A percentile compares a stretch with the other conserved stretches of the same genome.
Evolutionary conservation across 1,284 basidiomycete genomes (phyloP).

Genomic region (Austropuccinia psidii): DNA sequence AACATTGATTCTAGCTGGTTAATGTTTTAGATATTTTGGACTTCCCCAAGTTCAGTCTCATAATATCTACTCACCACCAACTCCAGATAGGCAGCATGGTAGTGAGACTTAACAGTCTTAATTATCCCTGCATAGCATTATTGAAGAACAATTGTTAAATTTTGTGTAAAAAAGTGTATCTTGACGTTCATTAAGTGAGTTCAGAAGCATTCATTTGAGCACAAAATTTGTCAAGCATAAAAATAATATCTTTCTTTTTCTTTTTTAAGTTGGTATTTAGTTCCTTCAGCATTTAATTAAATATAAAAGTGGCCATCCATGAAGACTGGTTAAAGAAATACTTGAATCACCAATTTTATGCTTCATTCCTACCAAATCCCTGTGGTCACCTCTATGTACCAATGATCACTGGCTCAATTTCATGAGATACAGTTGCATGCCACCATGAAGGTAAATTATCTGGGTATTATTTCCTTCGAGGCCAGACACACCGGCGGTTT

Average conservation of each 20-base stretch:
- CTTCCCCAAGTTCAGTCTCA: too few species aligned
- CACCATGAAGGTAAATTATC: too few species aligned
- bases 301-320: too few species aligned
- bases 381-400: too few species aligned
- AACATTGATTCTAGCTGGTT: slow-evolving; percentile 47
- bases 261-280: too few species aligned
- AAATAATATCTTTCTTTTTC: slow-evolving; percentile 43
- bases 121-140: slow-evolving; percentile 48
- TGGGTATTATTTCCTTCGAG: too few species aligned
- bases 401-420: too few species aligned
- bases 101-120: slow-evolving; percentile 48
- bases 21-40: slow-evolving; percentile 48
- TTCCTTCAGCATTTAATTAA: too few species aligned
- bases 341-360: slow-evolving; percentile 44
- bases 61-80: neutral
- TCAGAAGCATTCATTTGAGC: slow-evolving; percentile 44
- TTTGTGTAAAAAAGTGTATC: slow-evolving; percentile 46
- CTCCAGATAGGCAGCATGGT: slow-evolving; percentile 39
- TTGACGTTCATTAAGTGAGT: slow-evolving; percentile 41
- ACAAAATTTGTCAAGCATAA: slow-evolving; percentile 48
- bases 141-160: slow-evolving; percentile 46
- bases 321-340: too few species aligned
- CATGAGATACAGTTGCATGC: too few species aligned
- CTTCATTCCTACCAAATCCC: too few species aligned
- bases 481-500: too few species aligned